Evolutionary conservation across 2,329 filamentous ascomycete species (phyloP), one percentile per base, ranked within the genome.

Genomic region (Bipolaris victoriae): DNA sequence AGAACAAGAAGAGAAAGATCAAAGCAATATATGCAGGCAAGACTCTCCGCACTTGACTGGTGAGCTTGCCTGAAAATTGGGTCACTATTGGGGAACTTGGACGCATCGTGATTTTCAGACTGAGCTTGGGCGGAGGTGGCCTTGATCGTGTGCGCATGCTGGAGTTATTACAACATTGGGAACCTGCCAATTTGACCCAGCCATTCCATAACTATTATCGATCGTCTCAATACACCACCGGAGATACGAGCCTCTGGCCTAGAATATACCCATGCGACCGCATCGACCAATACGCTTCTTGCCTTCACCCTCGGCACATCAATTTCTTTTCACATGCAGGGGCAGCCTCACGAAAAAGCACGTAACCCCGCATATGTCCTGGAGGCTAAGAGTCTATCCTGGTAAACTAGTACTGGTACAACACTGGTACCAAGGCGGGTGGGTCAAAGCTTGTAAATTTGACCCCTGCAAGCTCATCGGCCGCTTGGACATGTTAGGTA

Each of bases 121-220:
- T 63, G 55, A 76, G 72, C 65, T 72, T 71, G 56, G 72, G 70
- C 53, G 70, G 71, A 66, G 60, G 67, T 35, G 68, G 69, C 52
- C 69, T 71, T 55, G 57, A 62, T 43, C 66, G 64, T 64, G 68
- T 68, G 67, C 68, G 72, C 73, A 75, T 75, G 57, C 67, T 74
- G 70, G 66, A 56, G 60, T 68, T 72, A 69, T 71, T 63, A 70
- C 61, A 60, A 58, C 57, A 61, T 60, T 56, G 55, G 60, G 64
- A 57, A 48, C 55, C 49, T 48, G 13, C 52, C 49, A 48, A 41
- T 47, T 57, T 61, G 56, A 61, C 54, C 61, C 55, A 60, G 53
- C 49, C 36, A 44, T 45, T 41, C 57, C 40, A 45, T 50, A 49
- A 51, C 41, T 36, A 53, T 55, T 61, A 60, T 46, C 31, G 58